phyloP scores from a whole-genome alignment of 2,329 filamentous ascomycete species.

The Paecilomyces fulvus region DNA sequence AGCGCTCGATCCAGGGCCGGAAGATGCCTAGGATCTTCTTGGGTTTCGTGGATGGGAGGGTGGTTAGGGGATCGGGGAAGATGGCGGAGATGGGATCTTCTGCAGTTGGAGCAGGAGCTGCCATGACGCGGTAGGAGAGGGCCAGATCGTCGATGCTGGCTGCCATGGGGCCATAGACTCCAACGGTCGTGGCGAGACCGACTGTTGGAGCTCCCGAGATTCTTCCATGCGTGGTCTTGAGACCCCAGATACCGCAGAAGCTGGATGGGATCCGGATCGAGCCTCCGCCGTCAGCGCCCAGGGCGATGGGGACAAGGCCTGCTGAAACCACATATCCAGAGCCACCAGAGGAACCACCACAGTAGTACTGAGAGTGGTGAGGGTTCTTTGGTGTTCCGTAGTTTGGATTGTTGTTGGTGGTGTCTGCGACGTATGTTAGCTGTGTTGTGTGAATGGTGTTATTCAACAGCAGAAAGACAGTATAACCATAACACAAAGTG shows the following conservation, averaged over 20 bases:
- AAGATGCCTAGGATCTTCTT: conserved; percentile 62
- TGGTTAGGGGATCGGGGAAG: conserved; percentile 49
- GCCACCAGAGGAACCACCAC: conserved; percentile 73
- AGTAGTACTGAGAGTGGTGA: conserved; percentile 67
- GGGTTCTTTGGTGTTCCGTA: conserved; percentile 72
- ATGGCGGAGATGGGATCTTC: conserved; percentile 50
- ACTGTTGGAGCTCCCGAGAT: conserved; percentile 51
- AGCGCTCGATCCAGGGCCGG: conserved; percentile 59
- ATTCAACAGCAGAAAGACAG: neutral
- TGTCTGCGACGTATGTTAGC: conserved; percentile 41
- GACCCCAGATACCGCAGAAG: conserved; percentile 72
- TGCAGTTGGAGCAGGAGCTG: conserved; percentile 54
- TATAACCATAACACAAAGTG: neutral
- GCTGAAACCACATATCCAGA: conserved; percentile 61
- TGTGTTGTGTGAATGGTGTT: neutral
- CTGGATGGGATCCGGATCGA: conserved; percentile 64
- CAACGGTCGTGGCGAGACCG: conserved; percentile 53
- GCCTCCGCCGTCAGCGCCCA: conserved; percentile 70
- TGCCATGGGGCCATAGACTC: conserved; percentile 67
- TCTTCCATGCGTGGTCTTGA: conserved; percentile 71
- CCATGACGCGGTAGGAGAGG: conserved; percentile 73
- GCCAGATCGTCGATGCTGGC: conserved; percentile 69
- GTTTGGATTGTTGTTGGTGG: conserved; percentile 71
- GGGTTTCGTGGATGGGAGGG: conserved; percentile 33
- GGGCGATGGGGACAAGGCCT: conserved; percentile 62